Percentiles rank a stretch among this genome's conserved stretches.
phyloP scores from a whole-genome alignment of 75 land plant species.

The Pinus tabuliformis region DNA sequence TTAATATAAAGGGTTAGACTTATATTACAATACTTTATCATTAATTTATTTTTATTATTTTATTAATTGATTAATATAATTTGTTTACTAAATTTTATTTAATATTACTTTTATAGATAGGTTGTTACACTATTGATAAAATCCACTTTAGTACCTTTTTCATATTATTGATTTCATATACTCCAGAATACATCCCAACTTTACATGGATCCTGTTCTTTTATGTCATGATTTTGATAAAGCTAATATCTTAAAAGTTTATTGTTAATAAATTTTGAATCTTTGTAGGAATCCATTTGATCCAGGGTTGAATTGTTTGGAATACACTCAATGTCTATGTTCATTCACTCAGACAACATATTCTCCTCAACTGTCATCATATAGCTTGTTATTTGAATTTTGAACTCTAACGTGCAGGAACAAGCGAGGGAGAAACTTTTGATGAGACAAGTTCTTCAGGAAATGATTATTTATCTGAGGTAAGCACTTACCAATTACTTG shows the following conservation, averaged over 20 bases:
- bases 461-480: conserved; percentile 93
- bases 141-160: not conserved
- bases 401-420: conserved; percentile 50
- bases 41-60: no score
- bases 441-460: conserved; percentile 93
- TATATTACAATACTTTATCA: no score
- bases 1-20: no score
- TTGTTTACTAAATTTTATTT: no score
- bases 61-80: no score
- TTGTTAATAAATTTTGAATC: not conserved
- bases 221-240: no score
- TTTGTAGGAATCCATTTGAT: not conserved
- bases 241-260: not conserved
- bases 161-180: not conserved
- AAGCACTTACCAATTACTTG: conserved; percentile 5
- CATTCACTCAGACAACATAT: not conserved
- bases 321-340: not conserved
- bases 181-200: not conserved
- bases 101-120: no score
- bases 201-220: not conserved
- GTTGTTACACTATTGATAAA: not conserved
- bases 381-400: conserved; percentile 3
- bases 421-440: conserved; percentile 83
- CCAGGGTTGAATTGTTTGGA: not conserved
- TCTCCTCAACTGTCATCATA: conserved; percentile 2